Evolutionary conservation across 2,329 filamentous ascomycete genomes (phyloP), one percentile per base, ranked within the genome.

Genomic region (Scedosporium apiospermum): DNA sequence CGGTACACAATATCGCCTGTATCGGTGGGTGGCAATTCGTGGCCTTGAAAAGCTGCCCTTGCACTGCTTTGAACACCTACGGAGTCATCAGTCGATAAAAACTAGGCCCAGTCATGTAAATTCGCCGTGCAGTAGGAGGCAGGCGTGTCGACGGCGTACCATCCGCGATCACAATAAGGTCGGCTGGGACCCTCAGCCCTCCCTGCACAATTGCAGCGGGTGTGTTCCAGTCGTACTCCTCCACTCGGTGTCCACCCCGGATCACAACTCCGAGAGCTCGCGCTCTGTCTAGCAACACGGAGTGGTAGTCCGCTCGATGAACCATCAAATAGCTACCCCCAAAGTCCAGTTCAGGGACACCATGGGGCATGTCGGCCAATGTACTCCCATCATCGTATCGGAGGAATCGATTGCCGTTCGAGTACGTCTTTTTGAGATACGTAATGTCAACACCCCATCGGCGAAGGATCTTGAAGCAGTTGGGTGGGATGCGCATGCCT

Each of bases 1-100:
- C 70, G 69, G 61, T 71, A 71, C 6, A 68, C 70, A 49, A 71
- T 63, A 44, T 71, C 70, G 3, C 70, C 70, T 6, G 70, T 71
- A 38, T 68, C 66, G 14, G 65, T 64, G 2, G 69, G 69, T 38
- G 34, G 34, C 34, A 38, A 38, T 38, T 38, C 34, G 34, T 38
- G 34, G 34, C 34, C 34, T 38, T 38, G 34, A 38, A 38, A 38
- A 38, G 34, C 34, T 38, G 34, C 34, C 34, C 34, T 38, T 38
- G 34, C 34, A 3, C 34, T 38, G 34, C 34, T 27, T 55, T 55
- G 51, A 26, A 21, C n/a, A 27, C 51, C 16, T 55, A 14, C 51
- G 10, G 21, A 14, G 51, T 55, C 14, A 55, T 51, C 10, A 60
- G 21, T 26, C 14, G 21, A 51, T 34, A 23, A 27, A 27, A n/a